These are phyloP conservation scores for Backusella australiensis DNA, from an alignment of 192 early-diverging fungal species.

Conservation along the genomic window DNA sequence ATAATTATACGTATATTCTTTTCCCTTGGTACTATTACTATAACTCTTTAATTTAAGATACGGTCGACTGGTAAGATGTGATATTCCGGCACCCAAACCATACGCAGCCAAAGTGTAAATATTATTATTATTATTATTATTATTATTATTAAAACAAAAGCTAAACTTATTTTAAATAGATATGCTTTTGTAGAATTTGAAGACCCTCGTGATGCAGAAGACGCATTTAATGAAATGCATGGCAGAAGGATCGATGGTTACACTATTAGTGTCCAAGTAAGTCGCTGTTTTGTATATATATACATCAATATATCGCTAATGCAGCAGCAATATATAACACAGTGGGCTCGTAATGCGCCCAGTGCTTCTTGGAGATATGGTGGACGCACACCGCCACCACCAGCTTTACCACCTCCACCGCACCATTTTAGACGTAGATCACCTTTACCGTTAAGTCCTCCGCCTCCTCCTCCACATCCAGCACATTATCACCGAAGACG, in stretches of 20 bases:
- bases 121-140: neutral
- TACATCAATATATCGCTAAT: neutral
- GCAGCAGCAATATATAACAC: neutral
- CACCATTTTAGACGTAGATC: constrained; percentile 2
- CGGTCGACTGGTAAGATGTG: constrained; percentile 80
- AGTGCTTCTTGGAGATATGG: constrained; percentile 79
- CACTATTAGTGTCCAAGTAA: constrained; percentile 76
- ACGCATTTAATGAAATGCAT: constrained; percentile 92
- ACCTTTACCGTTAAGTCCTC: neutral
- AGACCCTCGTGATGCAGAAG: constrained; percentile 83
- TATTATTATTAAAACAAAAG: neutral
- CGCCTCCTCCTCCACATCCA: neutral
- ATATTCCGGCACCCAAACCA: constrained; percentile 72
- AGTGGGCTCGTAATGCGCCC: constrained; percentile 66
- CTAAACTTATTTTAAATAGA: constrained; percentile 38
- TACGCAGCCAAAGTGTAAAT: constrained; percentile 70
- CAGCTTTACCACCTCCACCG: constrained; percentile 18
- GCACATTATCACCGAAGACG: neutral
- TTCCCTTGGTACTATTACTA: neutral
- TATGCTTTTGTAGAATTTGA: constrained; percentile 97
- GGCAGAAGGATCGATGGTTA: constrained; percentile 74
- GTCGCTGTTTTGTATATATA: neutral
- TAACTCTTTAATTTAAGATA: constrained; percentile 50
- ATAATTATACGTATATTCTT: neutral
- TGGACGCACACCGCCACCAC: constrained; percentile 43